Conservation (phyloP, 495 filamentous ascomycete genomes). For the Penicillium diatomitis region DNA sequence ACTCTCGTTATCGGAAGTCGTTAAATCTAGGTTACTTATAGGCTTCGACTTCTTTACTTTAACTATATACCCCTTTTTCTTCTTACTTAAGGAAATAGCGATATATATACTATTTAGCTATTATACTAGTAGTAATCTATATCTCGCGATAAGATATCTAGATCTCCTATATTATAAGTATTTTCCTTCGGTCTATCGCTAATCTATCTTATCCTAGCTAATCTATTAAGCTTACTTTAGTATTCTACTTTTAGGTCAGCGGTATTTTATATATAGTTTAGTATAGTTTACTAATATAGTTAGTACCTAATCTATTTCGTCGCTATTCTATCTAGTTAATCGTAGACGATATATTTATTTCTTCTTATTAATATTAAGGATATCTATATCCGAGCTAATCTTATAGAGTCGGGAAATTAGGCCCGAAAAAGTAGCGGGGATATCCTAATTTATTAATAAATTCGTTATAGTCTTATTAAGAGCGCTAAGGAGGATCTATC, state of each 20-base stretch:
- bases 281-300: background rate
- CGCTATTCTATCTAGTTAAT: background rate
- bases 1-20: too few species aligned
- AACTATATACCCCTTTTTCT: too few species aligned
- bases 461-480: conserved; percentile 1
- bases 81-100: too few species aligned
- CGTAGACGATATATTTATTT: background rate
- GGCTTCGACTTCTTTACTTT: too few species aligned
- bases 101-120: background rate
- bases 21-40: too few species aligned
- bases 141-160: background rate
- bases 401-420: background rate
- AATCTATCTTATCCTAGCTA: background rate
- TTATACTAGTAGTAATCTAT: background rate
- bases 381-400: background rate
- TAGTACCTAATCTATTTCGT: background rate
- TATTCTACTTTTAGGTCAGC: background rate
- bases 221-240: background rate
- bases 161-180: background rate
- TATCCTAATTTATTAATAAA: background rate
- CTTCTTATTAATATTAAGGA: background rate
- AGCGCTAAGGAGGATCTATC: background rate
- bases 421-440: background rate
- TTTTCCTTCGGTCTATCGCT: background rate
- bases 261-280: background rate